Evolutionary conservation across 495 filamentous ascomycete genomes (phyloP).

Genomic region (Hypoxylon cercidicola): DNA sequence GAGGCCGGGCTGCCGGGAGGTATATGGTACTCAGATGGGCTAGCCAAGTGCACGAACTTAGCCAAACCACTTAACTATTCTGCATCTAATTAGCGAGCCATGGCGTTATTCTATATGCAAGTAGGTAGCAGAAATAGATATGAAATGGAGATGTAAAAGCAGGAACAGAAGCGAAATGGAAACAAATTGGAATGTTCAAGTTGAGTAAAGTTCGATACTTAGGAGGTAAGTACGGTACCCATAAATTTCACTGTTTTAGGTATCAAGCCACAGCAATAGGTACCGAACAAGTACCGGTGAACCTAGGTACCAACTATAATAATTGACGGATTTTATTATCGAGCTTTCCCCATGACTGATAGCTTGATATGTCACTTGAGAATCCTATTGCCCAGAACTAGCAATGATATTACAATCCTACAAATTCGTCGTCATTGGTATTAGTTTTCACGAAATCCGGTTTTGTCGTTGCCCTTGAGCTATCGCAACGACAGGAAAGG

Average conservation of each 20-base stretch:
- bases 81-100: slow-evolving; percentile 34
- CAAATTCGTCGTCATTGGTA: neutral
- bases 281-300: too few species aligned
- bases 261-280: too few species aligned
- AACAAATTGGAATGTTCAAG: neutral
- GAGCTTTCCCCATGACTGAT: neutral
- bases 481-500: neutral
- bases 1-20: neutral
- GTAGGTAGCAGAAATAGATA: neutral
- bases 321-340: slow-evolving; percentile 4
- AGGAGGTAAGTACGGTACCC: too few species aligned
- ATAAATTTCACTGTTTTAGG: too few species aligned
- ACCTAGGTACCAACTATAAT: too few species aligned
- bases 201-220: too few species aligned
- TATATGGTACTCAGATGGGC: slow-evolving; percentile 1
- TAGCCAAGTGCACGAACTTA: neutral
- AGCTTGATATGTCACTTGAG: neutral
- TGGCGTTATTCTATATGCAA: neutral
- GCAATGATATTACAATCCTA: slow-evolving; percentile 1
- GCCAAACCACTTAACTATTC: slow-evolving; percentile 18
- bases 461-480: neutral
- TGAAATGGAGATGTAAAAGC: neutral
- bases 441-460: neutral
- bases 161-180: neutral
- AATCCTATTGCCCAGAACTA: slow-evolving; percentile 6